Evolutionary conservation across 495 filamentous ascomycete genomes (phyloP).

Genomic region (Xylaria telfairii): DNA sequence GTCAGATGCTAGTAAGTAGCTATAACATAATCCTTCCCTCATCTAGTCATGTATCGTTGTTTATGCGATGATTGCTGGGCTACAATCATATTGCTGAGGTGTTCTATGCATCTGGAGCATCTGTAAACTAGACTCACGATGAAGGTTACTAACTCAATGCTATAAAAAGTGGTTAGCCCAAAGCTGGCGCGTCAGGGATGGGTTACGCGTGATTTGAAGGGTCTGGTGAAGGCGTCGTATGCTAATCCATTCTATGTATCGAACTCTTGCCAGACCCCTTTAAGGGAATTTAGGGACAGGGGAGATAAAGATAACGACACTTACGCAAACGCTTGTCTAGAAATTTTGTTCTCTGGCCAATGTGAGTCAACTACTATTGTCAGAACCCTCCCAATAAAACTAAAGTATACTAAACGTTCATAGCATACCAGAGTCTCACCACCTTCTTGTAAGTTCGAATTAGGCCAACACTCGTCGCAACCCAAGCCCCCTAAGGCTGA

Average conservation of each 20-base stretch:
- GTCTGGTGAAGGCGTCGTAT: conserved; percentile 63
- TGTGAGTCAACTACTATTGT: conserved; percentile 22
- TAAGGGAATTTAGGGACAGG: conserved; percentile 37
- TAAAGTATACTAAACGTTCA: neutral
- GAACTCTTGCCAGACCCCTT: conserved; percentile 64
- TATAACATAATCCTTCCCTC: neutral
- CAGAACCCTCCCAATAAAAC: neutral
- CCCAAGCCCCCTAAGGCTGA: conserved; percentile 58
- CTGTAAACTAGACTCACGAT: neutral
- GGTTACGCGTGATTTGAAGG: conserved; percentile 52
- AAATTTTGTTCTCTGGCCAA: conserved; percentile 68
- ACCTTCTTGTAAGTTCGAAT: conserved; percentile 38
- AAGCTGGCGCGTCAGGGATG: conserved; percentile 61
- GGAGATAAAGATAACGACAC: conserved; percentile 39
- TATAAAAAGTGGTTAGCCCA: conserved; percentile 66
- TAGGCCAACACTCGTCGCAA: conserved; percentile 21
- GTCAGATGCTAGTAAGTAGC: conserved; percentile 57
- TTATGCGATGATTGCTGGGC: too few species aligned
- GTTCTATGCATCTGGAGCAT: neutral
- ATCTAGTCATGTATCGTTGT: neutral
- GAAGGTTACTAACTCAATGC: neutral
- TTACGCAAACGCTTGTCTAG: conserved; percentile 62
- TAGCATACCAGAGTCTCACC: conserved; percentile 43
- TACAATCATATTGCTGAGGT: neutral
- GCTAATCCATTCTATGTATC: conserved; percentile 62